Evolutionary conservation across 2,329 filamentous ascomycete species (phyloP), one percentile per base, ranked within the genome.

Genomic region (Xylaria sp.): DNA sequence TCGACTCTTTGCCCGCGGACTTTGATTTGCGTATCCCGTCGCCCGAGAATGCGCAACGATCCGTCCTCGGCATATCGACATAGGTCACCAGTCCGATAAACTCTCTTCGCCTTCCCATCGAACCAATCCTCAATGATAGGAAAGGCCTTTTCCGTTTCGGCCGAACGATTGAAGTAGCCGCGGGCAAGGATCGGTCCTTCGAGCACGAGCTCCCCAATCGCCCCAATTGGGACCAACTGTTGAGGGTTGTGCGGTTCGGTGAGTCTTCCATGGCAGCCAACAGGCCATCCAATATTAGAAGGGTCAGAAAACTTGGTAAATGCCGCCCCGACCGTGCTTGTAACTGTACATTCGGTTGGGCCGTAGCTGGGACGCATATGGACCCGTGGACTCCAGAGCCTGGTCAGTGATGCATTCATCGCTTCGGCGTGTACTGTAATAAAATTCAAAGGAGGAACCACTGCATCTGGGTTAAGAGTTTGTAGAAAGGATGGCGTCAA

Each of bases 271-370:
- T 54, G 63, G 37, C 63, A 65, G 1, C 63, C 63, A 25, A 67
- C 59, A 5, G 57, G 48, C 58, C 59, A 67, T 39, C 65, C 65
- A 15, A 67, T 67, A 46, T 67, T 67, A n/a, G 58, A 63, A 32
- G 65, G 57, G 15, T 58, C 65, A 2, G 65, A 56, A 28, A 37
- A 52, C 13, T 54, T 12, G 8, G 41, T 46, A 34, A 67, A 54
- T 3, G 41, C 32, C 1, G 58, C 13, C 18, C 57, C 57, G 6
- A 58, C 65, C 46, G 52, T 60, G 20, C 58, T 62, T n/a, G 59
- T 60, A 18, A 67, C 57, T 1, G 65, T 63, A 51, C 65, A 67
- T 51, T 67, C 65, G 28, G 65, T 67, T n/a, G 65, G 65, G 15
- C 65, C 65, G 50, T 67, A 67, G 12, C 51, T 63, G 1, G 58